Base-by-base conservation (phyloP, 2,329 filamentous ascomycete genomes). In the Fusarium sp. region DNA sequence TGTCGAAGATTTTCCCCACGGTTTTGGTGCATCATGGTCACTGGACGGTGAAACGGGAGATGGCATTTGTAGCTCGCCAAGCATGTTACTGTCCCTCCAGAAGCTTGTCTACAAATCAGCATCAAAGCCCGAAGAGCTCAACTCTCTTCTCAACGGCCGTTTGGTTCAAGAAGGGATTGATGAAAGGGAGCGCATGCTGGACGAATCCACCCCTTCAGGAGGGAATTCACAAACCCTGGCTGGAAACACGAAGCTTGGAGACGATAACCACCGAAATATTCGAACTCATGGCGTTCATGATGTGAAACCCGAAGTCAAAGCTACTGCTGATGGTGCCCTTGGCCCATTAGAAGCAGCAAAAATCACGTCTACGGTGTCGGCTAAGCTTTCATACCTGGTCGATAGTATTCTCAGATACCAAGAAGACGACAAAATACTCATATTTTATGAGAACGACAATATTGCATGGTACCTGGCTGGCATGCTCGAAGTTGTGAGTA, bases 361-460 rank as follows among this genome's bases (percentile, higher is more conserved):
- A 55, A 84, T 97, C 21, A 81, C 92, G n/a, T 94, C 93, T 6
- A 97, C 94, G 0, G 88, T 90, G 0, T 98, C 94, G 0, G 89
- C 92, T 0, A 98, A 98, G 78, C 84, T 98, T 4, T 94, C 92
- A 4, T 97, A 98, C 74, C 83, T 98, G 7, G 82, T 97, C 19
- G 91, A 94, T 55, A 85, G 88, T 33, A 89, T 98, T 14, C 78
- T 90, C 7, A 83, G 86, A 53, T 84, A 94, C 65, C 88, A 96
- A 54, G 79, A 84, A 1, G 80, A 86, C 0, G 94, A 97, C 74
- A 97, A 98, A 78, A 96, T 97, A 5, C 88, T 98, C 53, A 87
- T 98, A 11, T 98, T 98, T 78, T 98, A 97, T 77, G 94, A 97
- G 64, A 91, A 92, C 33, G 92, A 96, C 63, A 95, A 97, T 71